These are phyloP conservation scores for Globisporangium camurandrum DNA, from an alignment of 352 stramenopile genomes.

Conservation along the genomic window DNA sequence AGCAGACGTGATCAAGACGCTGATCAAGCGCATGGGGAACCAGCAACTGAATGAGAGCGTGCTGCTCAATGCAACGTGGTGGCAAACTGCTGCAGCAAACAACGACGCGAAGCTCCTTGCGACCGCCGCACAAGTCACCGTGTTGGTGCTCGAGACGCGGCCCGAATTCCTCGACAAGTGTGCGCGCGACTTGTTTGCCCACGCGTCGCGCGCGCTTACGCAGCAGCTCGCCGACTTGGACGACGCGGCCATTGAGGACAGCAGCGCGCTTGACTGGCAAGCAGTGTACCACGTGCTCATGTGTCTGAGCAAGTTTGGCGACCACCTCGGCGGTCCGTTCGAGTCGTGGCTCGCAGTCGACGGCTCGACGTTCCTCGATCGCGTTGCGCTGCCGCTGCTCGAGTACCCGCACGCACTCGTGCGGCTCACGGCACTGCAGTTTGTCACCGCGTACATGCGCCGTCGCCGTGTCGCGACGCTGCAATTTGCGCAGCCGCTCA, in stretches of 20 bases:
- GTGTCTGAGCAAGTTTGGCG: slow-evolving; percentile 56
- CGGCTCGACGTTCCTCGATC: slow-evolving; percentile 31
- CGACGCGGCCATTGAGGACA: slow-evolving; percentile 35
- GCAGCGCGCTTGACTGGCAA: slow-evolving; percentile 42
- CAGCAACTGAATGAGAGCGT: slow-evolving; percentile 87
- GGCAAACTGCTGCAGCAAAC: slow-evolving; percentile 20
- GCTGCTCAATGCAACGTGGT: slow-evolving; percentile 87
- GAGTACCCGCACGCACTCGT: slow-evolving; percentile 77
- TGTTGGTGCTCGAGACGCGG: slow-evolving; percentile 60
- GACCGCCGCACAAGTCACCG: slow-evolving; percentile 67
- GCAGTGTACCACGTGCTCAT: slow-evolving; percentile 53
- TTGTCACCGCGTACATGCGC: slow-evolving; percentile 63
- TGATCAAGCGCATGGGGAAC: slow-evolving; percentile 87
- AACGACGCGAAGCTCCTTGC: slow-evolving; percentile 58
- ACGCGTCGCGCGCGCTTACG: slow-evolving; percentile 28
- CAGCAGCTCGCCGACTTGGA: slow-evolving; percentile 29
- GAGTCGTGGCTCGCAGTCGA: slow-evolving; percentile 50
- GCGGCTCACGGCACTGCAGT: slow-evolving; percentile 41
- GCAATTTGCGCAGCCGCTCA: slow-evolving; percentile 20
- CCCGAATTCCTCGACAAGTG: slow-evolving; percentile 73
- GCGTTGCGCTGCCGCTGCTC: slow-evolving; percentile 43
- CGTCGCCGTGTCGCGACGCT: slow-evolving; percentile 43
- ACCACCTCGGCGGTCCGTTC: slow-evolving; percentile 46
- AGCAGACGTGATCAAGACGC: slow-evolving; percentile 64
- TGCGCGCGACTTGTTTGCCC: slow-evolving; percentile 31